Percentiles rank a stretch among this genome's conserved stretches.
phyloP scores from a whole-genome alignment of 2,329 filamentous ascomycete genomes.

The Fusarium kyushuense region DNA sequence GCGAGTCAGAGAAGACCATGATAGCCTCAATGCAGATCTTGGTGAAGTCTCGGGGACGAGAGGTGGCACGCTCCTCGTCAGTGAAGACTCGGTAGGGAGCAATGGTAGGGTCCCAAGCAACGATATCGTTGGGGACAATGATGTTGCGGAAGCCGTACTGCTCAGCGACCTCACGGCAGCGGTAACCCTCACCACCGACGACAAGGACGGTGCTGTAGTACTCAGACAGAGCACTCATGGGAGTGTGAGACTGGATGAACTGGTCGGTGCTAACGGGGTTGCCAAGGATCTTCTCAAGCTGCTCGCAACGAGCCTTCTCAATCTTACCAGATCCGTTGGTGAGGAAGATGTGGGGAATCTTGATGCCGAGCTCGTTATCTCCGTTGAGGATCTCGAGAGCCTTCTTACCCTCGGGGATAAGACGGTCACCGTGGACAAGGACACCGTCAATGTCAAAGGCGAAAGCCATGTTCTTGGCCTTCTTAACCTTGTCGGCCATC shows the following conservation, averaged over 20 bases:
- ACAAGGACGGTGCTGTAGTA: slow-evolving; percentile 83
- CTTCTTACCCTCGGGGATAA: slow-evolving; percentile 80
- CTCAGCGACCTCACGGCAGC: slow-evolving; percentile 67
- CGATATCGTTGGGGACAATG: slow-evolving; percentile 84
- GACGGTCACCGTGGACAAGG: slow-evolving; percentile 81
- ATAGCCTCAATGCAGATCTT: slow-evolving; percentile 86
- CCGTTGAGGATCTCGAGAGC: slow-evolving; percentile 78
- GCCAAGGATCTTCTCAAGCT: slow-evolving; percentile 68
- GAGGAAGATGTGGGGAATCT: slow-evolving; percentile 89
- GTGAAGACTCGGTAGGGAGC: slow-evolving; percentile 84
- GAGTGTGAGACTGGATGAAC: slow-evolving; percentile 83
- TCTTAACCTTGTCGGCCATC: slow-evolving; percentile 71
- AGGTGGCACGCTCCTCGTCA: slow-evolving; percentile 70
- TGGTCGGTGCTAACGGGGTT: slow-evolving; percentile 58
- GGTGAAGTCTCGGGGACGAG: slow-evolving; percentile 77
- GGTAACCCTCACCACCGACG: slow-evolving; percentile 80
- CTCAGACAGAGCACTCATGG: slow-evolving; percentile 80
- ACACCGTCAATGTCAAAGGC: slow-evolving; percentile 93
- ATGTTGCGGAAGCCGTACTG: slow-evolving; percentile 81
- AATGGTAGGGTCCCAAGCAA: slow-evolving; percentile 76
- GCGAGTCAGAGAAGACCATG: slow-evolving; percentile 91
- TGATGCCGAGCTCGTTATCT: slow-evolving; percentile 79
- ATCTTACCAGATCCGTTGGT: slow-evolving; percentile 95
- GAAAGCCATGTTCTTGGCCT: slow-evolving; percentile 81
- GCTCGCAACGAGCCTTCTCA: slow-evolving; percentile 83